Conservation (phyloP, 495 filamentous ascomycete species). For the Penicillium arizonense region DNA sequence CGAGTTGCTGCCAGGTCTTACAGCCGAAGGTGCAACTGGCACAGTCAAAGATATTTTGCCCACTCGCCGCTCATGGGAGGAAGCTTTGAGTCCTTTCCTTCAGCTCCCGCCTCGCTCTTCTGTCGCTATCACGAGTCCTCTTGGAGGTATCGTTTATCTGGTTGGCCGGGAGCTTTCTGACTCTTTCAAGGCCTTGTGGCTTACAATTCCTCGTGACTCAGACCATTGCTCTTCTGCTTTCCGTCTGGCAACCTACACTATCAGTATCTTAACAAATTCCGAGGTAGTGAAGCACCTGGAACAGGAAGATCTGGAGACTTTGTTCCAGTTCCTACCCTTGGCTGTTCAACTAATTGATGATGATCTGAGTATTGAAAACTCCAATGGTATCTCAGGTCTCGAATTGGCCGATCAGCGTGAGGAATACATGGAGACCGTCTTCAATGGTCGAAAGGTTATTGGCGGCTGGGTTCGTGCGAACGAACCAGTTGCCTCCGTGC, state of each 20-base stretch:
- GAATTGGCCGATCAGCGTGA: slow-evolving; percentile 49
- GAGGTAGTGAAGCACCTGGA: slow-evolving; percentile 28
- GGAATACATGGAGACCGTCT: slow-evolving; percentile 61
- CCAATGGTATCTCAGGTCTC: slow-evolving; percentile 54
- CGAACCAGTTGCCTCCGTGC: slow-evolving; percentile 10
- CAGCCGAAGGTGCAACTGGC: slow-evolving; percentile 25
- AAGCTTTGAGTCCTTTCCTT: slow-evolving; percentile 60
- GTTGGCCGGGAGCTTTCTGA: slow-evolving; percentile 39
- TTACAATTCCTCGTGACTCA: slow-evolving; percentile 54
- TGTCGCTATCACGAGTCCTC: slow-evolving; percentile 66
- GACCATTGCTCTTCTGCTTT: slow-evolving; percentile 69
- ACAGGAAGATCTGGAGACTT: slow-evolving; percentile 29
- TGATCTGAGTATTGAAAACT: slow-evolving; percentile 55
- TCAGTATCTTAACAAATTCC: slow-evolving; percentile 48
- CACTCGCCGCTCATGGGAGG: slow-evolving; percentile 43
- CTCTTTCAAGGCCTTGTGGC: slow-evolving; percentile 21
- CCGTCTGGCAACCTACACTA: slow-evolving; percentile 68
- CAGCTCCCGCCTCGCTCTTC: slow-evolving; percentile 55
- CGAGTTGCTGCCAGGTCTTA: slow-evolving; percentile 44
- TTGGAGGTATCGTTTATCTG: slow-evolving; percentile 71
- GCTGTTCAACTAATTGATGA: slow-evolving; percentile 61
- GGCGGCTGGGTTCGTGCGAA: slow-evolving; percentile 40
- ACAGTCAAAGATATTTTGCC: slow-evolving; percentile 50
- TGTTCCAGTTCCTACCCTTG: slow-evolving; percentile 52
- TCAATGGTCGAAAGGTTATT: slow-evolving; percentile 54